Evolutionary conservation across 2,329 filamentous ascomycete species (phyloP).

Genomic region (Dactylellina drechsleri): DNA sequence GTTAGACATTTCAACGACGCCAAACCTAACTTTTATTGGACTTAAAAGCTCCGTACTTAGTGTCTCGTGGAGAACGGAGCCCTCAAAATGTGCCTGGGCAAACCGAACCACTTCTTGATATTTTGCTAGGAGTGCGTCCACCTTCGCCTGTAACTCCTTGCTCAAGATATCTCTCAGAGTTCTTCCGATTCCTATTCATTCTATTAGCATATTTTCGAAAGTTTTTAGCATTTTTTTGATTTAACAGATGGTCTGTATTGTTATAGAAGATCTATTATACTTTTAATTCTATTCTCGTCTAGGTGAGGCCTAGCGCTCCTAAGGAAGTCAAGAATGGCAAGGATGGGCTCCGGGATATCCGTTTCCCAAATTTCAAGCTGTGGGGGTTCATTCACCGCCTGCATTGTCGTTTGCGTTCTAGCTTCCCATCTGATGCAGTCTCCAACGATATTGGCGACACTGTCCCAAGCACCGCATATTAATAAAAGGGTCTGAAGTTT

Average conservation of each 20-base stretch:
- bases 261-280: background rate
- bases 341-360: conserved; percentile 36
- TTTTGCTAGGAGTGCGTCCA: conserved; percentile 15
- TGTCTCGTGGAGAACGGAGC: conserved; percentile 21
- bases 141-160: conserved; percentile 26
- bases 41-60: conserved; percentile 8
- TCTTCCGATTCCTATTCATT: conserved; percentile 17
- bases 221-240: too few species aligned
- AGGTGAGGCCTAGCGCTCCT: conserved; percentile 42
- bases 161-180: conserved; percentile 33
- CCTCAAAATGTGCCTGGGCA: conserved; percentile 33
- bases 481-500: conserved; percentile 32
- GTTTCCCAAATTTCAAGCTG: conserved; percentile 34
- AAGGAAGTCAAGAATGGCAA: conserved; percentile 41
- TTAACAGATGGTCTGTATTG: too few species aligned
- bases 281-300: conserved; percentile 31
- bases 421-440: conserved; percentile 48
- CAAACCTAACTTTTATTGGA: too few species aligned
- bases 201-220: too few species aligned
- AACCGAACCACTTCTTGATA: conserved; percentile 14
- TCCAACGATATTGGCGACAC: conserved; percentile 29
- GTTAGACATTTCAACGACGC: too few species aligned
- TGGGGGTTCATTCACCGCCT: background rate
- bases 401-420: background rate
- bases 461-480: conserved; percentile 46